Base-by-base conservation (phyloP, 805 yeast genomes). In the Wickerhamiella domercqiae region DNA sequence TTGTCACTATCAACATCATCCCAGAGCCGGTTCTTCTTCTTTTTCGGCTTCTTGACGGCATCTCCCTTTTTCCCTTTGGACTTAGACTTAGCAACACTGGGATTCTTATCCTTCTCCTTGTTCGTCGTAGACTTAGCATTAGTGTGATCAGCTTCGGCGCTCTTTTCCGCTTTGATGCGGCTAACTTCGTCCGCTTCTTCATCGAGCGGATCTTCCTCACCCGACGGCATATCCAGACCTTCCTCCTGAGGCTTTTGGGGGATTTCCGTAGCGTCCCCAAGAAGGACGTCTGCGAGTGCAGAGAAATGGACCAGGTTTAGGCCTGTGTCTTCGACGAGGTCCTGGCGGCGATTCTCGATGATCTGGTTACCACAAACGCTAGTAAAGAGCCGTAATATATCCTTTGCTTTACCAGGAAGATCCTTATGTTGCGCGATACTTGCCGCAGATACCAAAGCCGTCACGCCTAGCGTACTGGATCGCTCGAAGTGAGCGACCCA, bases 1-100 rank as follows among this genome's bases (percentile, higher is more conserved):
- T 56, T 59, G 24, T 71, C 78, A 35, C 63, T 64, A 35, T 61
- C 64, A 22, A 59, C 46, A 5, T 84, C 86, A 48, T 74, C 78
- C 21, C 68, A 69, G 19, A 70, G 73, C 49, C 87, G 66, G 22
- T 62, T 57, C 52, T 62, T 64, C 51, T 72, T 70, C 9, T 36
- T 26, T 13, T 38, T 36, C 4, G 21, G 11, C 33, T 37, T 37
- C 29, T 47, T 46, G 14, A 42, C 32, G 29, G 42, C 26, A 9
- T 13, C 26, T 9, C 11, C 9, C 26, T 13, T 9, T 24, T 24
- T 24, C 7, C 38, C 29, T 13, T 39, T 37, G 3, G 26, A 7
- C 32, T 35, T 36, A 18, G 28, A 20, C 24, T 34, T 36, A 15
- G 25, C 21, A 34, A 13, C 17, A 9, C 50, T 52, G 11, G 47